These are phyloP conservation scores for Nelumbo lutea DNA, from an alignment of 164 flowering plant species.

Conservation along the genomic window DNA sequence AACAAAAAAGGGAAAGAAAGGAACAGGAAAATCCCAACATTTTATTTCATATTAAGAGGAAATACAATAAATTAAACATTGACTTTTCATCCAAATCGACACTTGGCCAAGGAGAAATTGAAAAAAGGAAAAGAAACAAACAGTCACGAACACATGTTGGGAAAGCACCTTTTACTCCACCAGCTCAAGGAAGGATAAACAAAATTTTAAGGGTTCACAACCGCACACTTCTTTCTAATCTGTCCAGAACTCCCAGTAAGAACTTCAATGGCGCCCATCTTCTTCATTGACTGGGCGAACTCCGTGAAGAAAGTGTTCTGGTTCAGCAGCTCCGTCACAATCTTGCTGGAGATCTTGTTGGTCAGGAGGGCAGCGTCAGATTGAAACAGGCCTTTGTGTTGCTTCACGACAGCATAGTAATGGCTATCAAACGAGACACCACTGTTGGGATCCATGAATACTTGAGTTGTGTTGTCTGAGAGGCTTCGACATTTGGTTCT, in stretches of 20 bases:
- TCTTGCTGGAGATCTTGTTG: conserved; percentile 10
- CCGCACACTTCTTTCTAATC: conserved; percentile 17
- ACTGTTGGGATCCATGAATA: conserved; percentile 47
- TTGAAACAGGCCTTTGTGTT: conserved; percentile 37
- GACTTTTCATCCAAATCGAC: no score
- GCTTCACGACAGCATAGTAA: conserved; percentile 27
- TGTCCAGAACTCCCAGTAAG: conserved; percentile 17
- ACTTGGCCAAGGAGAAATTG: no score
- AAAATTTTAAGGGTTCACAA: conserved; percentile 4
- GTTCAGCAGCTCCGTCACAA: conserved; percentile 13
- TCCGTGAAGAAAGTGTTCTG: conserved; percentile 15
- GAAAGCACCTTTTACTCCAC: no score
- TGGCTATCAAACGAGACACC: conserved; percentile 27
- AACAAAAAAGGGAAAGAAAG: no score
- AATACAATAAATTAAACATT: no score
- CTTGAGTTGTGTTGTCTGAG: conserved; percentile 21
- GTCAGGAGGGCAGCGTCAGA: conserved; percentile 13
- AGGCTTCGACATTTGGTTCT: conserved; percentile 30
- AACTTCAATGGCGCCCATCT: conserved; percentile 13
- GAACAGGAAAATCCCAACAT: no score
- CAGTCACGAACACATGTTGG: no score
- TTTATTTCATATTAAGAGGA: no score
- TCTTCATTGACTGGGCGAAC: conserved; percentile 16
- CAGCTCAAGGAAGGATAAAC: no score
- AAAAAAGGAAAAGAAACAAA: no score